Percentiles rank a stretch among this genome's conserved stretches.
These are phyloP conservation scores for Coniferiporia weirii DNA, from an alignment of 1,284 basidiomycete genomes.

Conservation along the genomic window DNA sequence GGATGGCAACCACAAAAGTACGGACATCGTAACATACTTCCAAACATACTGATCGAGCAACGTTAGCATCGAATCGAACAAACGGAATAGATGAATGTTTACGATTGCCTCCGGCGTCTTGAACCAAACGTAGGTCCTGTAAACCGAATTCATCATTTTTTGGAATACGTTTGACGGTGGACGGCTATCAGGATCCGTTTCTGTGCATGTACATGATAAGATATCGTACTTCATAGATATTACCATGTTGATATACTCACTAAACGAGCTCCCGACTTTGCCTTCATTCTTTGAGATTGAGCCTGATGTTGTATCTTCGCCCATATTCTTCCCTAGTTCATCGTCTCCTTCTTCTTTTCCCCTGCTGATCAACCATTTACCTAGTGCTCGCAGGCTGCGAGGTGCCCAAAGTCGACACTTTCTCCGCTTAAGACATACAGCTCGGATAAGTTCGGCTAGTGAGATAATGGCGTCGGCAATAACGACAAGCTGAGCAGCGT, in stretches of 20 bases:
- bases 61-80: too few species aligned
- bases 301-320: background rate
- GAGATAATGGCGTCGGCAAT: slow-evolving; percentile 39
- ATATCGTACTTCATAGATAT: background rate
- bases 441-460: slow-evolving; percentile 39
- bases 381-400: slow-evolving; percentile 36
- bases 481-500: slow-evolving; percentile 38
- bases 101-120: slow-evolving; percentile 41
- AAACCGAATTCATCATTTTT: slow-evolving; percentile 31
- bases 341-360: slow-evolving; percentile 23
- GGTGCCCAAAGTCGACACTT: slow-evolving; percentile 46
- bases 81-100: slow-evolving; percentile 12
- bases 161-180: slow-evolving; percentile 41
- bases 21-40: slow-evolving; percentile 48
- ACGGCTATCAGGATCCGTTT: slow-evolving; percentile 42
- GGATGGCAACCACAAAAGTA: slow-evolving; percentile 52
- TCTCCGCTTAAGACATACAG: slow-evolving; percentile 34
- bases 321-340: slow-evolving; percentile 17
- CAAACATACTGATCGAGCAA: slow-evolving; percentile 41
- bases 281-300: slow-evolving; percentile 12
- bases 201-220: slow-evolving; percentile 7
- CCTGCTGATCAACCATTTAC: slow-evolving; percentile 29
- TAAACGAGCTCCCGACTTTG: slow-evolving; percentile 23
- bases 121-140: slow-evolving; percentile 36
- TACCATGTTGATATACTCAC: slow-evolving; percentile 26